phyloP scores from a whole-genome alignment of 176 grass and related monocot genomes.

The Tillandsia fasciculata region DNA sequence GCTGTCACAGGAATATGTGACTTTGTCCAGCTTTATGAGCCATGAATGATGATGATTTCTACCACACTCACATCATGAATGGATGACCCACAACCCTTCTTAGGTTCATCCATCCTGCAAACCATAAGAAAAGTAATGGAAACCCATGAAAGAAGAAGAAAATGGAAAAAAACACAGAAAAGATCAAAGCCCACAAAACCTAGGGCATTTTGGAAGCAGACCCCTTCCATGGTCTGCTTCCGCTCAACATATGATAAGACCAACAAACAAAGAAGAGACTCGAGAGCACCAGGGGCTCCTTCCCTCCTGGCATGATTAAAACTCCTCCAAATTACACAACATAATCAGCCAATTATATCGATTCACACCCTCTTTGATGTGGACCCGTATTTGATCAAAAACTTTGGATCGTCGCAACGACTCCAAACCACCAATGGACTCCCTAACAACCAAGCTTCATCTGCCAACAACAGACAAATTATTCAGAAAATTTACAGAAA shows the following conservation, averaged over 20 bases:
- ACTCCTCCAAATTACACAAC: slow-evolving; percentile 16
- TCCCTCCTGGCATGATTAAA: slow-evolving; percentile 26
- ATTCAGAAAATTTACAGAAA: background rate
- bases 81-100: slow-evolving; percentile 17
- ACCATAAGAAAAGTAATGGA: background rate
- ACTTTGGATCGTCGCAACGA: background rate
- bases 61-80: slow-evolving; percentile 17
- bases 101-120: slow-evolving; percentile 7
- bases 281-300: slow-evolving; percentile 25
- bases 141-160: background rate
- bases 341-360: slow-evolving; percentile 27
- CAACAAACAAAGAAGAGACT: slow-evolving; percentile 7
- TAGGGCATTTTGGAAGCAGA: slow-evolving; percentile 42
- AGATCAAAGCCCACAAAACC: slow-evolving; percentile 25
- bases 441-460: background rate
- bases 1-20: background rate
- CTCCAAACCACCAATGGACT: background rate
- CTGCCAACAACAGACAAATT: background rate
- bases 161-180: slow-evolving; percentile 29
- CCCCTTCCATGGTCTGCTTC: slow-evolving; percentile 38
- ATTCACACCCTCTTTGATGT: slow-evolving; percentile 1
- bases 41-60: background rate
- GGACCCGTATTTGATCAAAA: background rate
- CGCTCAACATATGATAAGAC: background rate
- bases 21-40: background rate